Percentiles rank a stretch among this genome's conserved stretches.
Conservation (phyloP, 768 basidiomycete genomes). For the Boletellus ananas region DNA sequence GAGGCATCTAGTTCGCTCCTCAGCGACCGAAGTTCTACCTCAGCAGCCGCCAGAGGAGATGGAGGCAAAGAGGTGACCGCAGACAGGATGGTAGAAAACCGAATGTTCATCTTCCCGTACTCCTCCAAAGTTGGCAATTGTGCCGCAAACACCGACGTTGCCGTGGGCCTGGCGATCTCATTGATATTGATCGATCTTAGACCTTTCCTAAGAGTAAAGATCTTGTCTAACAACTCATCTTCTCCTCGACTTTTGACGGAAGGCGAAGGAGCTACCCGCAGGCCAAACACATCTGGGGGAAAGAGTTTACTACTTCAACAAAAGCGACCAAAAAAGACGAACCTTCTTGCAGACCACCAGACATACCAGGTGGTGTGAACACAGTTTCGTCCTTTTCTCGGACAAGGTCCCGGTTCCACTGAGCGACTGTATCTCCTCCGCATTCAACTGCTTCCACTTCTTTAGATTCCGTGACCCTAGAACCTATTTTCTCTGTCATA, state of each 20-base stretch:
- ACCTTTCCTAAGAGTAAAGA: slow-evolving; percentile 54
- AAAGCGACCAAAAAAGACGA: slow-evolving; percentile 1
- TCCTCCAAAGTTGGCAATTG: slow-evolving; percentile 51
- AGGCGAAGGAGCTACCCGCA: slow-evolving; percentile 35
- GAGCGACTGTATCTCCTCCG: not conserved
- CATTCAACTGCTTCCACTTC: not conserved
- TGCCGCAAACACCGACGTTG: slow-evolving; percentile 31
- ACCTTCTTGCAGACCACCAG: slow-evolving; percentile 24
- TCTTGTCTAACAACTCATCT: slow-evolving; percentile 44
- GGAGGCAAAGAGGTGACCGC: slow-evolving; percentile 49
- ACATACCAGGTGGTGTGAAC: not conserved
- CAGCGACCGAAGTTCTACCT: slow-evolving; percentile 62
- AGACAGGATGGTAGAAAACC: slow-evolving; percentile 42
- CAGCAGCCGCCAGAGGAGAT: slow-evolving; percentile 38
- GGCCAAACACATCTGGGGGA: slow-evolving; percentile 56
- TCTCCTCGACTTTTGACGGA: slow-evolving; percentile 38
- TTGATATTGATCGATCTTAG: slow-evolving; percentile 61
- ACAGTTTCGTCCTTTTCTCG: slow-evolving; percentile 1
- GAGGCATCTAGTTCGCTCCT: slow-evolving; percentile 55
- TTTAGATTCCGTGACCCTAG: not conserved
- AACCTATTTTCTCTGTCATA: not conserved
- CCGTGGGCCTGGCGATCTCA: slow-evolving; percentile 44
- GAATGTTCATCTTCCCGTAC: slow-evolving; percentile 42
- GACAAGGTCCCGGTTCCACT: not conserved
- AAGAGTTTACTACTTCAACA: slow-evolving; percentile 3